phyloP scores from a whole-genome alignment of 345 rosid species.

The Corchorus olitorius region DNA sequence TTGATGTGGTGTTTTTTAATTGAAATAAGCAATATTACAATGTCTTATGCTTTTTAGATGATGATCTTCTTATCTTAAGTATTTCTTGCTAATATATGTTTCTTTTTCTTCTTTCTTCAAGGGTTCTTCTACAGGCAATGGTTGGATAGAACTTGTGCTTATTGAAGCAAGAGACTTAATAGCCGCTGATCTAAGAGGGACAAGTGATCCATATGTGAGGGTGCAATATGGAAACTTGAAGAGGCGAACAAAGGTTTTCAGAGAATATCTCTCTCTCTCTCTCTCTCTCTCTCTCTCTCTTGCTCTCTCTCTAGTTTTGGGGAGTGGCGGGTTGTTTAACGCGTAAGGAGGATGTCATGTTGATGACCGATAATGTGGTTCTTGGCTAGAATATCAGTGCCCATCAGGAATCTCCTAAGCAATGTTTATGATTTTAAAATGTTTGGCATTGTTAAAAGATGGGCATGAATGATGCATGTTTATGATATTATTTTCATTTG shows the following conservation, averaged over 20 bases:
- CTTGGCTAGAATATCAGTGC: not conserved
- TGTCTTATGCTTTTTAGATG: not conserved
- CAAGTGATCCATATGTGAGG: slow-evolving; percentile 97
- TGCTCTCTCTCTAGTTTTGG: too few relatives aligned
- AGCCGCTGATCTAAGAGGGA: slow-evolving; percentile 96
- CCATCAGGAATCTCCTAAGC: not conserved
- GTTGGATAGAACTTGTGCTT: slow-evolving; percentile 87
- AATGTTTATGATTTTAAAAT: not conserved
- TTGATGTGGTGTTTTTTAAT: not conserved
- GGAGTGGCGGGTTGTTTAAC: too few relatives aligned
- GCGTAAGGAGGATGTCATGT: too few relatives aligned
- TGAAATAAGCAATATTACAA: not conserved
- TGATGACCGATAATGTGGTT: not conserved
- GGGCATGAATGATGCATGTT: not conserved
- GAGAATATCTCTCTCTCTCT: too few relatives aligned
- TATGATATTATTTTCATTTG: not conserved
- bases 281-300: too few relatives aligned
- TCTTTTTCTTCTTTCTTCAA: slow-evolving; percentile 30
- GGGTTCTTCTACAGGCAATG: slow-evolving; percentile 59
- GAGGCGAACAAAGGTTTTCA: slow-evolving; percentile 79
- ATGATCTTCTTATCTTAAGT: slow-evolving; percentile 15
- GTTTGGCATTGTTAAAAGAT: not conserved
- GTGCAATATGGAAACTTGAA: slow-evolving; percentile 83
- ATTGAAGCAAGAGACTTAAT: slow-evolving; percentile 85
- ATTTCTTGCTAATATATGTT: slow-evolving; percentile 4